Percentiles rank a stretch among this genome's conserved stretches.
Conservation (phyloP, 805 yeast genomes). For the Candida hispaniensis region DNA sequence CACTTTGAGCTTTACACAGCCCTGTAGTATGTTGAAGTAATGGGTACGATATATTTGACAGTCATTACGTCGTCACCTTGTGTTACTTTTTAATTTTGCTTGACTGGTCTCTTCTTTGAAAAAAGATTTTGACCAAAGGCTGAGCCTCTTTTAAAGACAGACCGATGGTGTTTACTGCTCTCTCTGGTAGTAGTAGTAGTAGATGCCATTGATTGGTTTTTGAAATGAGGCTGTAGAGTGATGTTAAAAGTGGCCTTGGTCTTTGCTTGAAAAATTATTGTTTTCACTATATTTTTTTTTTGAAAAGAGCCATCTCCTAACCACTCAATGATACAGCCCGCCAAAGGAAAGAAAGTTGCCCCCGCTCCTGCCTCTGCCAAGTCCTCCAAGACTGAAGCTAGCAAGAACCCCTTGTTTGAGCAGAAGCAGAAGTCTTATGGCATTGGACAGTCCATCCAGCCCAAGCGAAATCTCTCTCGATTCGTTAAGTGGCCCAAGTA, state of each 20-base stretch:
- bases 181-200: neutral
- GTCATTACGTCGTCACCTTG: neutral
- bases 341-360: conserved; percentile 63
- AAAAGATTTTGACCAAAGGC: conserved; percentile 1
- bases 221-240: conserved; percentile 29
- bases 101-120: neutral
- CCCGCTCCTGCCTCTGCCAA: conserved; percentile 94
- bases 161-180: neutral
- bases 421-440: conserved; percentile 89
- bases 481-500: conserved; percentile 99
- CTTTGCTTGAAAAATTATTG: conserved; percentile 4
- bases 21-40: no score
- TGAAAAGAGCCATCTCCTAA: conserved; percentile 17
- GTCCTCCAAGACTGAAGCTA: conserved; percentile 22
- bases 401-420: conserved; percentile 79
- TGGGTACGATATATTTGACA: no score
- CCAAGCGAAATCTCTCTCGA: conserved; percentile 92
- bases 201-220: conserved; percentile 12
- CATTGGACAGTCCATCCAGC: conserved; percentile 92
- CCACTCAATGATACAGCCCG: conserved; percentile 27
- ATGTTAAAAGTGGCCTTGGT: conserved; percentile 15
- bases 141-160: conserved; percentile 5
- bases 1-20: no score
- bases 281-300: conserved; percentile 5
- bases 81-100: neutral